Evolutionary conservation across 2,329 filamentous ascomycete species (phyloP).

Genomic region (Aspergillus udagawae): DNA sequence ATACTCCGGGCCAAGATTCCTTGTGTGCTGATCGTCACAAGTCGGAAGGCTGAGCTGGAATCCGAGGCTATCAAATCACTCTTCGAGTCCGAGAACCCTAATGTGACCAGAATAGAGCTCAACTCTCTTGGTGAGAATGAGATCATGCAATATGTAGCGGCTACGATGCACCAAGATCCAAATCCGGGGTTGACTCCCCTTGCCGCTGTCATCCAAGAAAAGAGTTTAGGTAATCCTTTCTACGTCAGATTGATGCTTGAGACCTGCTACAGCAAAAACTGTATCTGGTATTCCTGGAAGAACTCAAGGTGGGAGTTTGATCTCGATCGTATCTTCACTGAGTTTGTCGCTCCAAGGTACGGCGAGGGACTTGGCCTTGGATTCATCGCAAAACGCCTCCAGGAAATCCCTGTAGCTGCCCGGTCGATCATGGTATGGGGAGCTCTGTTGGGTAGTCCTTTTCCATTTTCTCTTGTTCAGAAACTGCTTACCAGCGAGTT

Average conservation of each 20-base stretch:
- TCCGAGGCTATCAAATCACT: constrained; percentile 40
- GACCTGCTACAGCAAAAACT: constrained; percentile 78
- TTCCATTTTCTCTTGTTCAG: constrained; percentile 78
- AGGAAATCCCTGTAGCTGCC: constrained; percentile 70
- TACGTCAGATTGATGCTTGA: constrained; percentile 89
- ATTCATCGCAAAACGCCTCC: constrained; percentile 74
- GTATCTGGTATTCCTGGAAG: constrained; percentile 87
- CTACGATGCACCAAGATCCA: constrained; percentile 68
- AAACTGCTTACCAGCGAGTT: constrained; percentile 73
- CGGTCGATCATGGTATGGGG: constrained; percentile 82
- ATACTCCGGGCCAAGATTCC: constrained; percentile 75
- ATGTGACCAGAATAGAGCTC: constrained; percentile 67
- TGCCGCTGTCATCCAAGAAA: constrained; percentile 81
- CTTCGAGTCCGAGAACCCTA: constrained; percentile 48
- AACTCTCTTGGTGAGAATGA: constrained; percentile 72
- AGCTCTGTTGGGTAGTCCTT: constrained; percentile 73
- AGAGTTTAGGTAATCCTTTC: constrained; percentile 83
- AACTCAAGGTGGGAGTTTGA: constrained; percentile 80
- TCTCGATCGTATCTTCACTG: constrained; percentile 77
- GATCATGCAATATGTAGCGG: constrained; percentile 75
- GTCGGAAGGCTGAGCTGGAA: constrained; percentile 62
- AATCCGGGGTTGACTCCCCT: constrained; percentile 71
- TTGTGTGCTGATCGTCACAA: constrained; percentile 77
- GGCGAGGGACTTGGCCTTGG: constrained; percentile 76
- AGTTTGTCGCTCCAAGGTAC: constrained; percentile 75